Evolutionary conservation across 2,329 filamentous ascomycete genomes (phyloP), one percentile per base, ranked within the genome.

Genomic region (Lecanoromycetidae sp.): DNA sequence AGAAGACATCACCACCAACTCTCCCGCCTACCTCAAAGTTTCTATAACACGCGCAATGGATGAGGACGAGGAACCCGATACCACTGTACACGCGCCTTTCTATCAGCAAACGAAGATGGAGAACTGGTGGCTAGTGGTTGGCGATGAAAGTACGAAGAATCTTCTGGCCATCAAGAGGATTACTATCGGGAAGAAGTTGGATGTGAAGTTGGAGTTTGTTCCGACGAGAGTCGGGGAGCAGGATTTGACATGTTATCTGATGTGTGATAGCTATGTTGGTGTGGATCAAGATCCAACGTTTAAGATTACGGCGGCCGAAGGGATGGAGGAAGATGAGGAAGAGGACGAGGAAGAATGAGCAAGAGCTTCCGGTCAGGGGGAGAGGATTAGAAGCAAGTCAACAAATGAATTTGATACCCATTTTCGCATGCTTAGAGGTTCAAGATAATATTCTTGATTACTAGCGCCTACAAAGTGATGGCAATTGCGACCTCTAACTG

Each of bases 71-170:
- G 77, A 81, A 44, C 76, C 84, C 13, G 87, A 95, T 62, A 77
- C 82, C 2, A 82, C 80, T 1, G 93, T 96, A 2, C 88, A 96
- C 61, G 88, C 90, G 43, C 91, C 91, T 0, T 98, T 96, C 72
- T 98, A 91, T 62, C 88, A 91, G 1, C 72, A 66, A 41, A 82
- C 83, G 64, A 98, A 98, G 74, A 82, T 86, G 70, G 91, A 98
- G 73, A 94, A 91, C 62, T 98, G 88, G 88, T 98, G 91, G 91
- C 70, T 98, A 47, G 86, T 98, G 17, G 86, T 98, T 27, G 90
- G 88, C 25, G 88, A 96, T 57, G 87, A 95, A 68, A 83, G 79
- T 63, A 86, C 83, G 33, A 90, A 87, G 70, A 88, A 75, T 54
- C 71, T 98, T 52, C 71, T 96, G 49, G 88, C 86, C 2, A 94